Evolutionary conservation across 2,329 filamentous ascomycete species (phyloP).

Genomic region (Xylogone sp.): DNA sequence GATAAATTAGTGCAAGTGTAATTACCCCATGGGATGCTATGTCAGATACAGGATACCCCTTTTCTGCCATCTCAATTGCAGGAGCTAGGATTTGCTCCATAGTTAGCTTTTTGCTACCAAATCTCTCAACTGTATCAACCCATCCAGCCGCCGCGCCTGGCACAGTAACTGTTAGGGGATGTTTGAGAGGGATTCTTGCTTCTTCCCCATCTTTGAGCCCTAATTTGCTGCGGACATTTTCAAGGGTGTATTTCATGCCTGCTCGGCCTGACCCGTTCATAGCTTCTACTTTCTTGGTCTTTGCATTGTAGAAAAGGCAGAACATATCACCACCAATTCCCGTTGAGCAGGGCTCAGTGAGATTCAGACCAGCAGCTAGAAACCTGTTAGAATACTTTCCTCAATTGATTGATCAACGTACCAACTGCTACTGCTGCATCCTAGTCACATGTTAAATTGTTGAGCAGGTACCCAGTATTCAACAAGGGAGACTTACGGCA

Average conservation of each 20-base stretch:
- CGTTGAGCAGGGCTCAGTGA: conserved; percentile 89
- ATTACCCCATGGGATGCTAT: conserved; percentile 36
- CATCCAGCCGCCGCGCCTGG: conserved; percentile 91
- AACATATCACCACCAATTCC: conserved; percentile 98
- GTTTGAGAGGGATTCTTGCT: conserved; percentile 66
- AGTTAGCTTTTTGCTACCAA: conserved; percentile 81
- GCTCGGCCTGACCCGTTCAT: conserved; percentile 93
- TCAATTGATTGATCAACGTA: conserved; percentile 34
- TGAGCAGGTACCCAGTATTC: background rate
- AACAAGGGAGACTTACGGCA: conserved; percentile 58
- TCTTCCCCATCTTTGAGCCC: conserved; percentile 54
- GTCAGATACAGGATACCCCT: conserved; percentile 87
- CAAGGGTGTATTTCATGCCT: conserved; percentile 63
- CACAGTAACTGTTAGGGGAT: conserved; percentile 78
- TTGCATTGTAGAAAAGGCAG: conserved; percentile 85
- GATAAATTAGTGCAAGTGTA: background rate
- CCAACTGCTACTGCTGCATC: conserved; percentile 94
- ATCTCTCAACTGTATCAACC: conserved; percentile 82
- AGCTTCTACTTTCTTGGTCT: conserved; percentile 75
- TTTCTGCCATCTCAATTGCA: conserved; percentile 80
- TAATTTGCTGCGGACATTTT: conserved; percentile 66
- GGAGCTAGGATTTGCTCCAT: conserved; percentile 76
- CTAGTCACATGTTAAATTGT: conserved; percentile 39
- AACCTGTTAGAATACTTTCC: conserved; percentile 3
- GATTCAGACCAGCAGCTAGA: conserved; percentile 80